Conservation (phyloP, 352 stramenopile genomes). For the Globisporangium perplexum region DNA sequence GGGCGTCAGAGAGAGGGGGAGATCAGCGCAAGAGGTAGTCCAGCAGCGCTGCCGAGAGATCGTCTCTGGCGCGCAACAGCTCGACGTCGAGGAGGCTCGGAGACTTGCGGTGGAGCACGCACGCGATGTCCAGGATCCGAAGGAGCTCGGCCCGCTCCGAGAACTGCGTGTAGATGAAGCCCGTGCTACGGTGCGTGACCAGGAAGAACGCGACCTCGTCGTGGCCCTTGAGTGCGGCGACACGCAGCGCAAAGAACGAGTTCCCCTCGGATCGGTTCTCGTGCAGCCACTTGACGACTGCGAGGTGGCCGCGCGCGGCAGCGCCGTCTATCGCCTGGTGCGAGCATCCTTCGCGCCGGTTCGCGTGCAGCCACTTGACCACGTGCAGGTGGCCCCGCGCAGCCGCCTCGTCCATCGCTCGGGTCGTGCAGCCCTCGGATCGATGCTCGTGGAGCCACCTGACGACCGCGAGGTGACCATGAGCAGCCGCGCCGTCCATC, state of each 20-base stretch:
- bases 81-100: background rate
- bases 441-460: background rate
- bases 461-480: background rate
- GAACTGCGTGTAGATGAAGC: background rate
- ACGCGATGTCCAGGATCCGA: background rate
- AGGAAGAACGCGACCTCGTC: background rate
- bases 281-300: constrained; percentile 1
- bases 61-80: background rate
- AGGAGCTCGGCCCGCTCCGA: background rate
- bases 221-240: background rate
- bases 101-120: background rate
- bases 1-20: too few species aligned
- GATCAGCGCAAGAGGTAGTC: background rate
- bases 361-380: background rate
- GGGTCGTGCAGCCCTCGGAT: background rate
- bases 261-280: background rate
- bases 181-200: background rate
- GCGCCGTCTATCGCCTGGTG: background rate
- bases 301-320: background rate
- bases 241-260: background rate
- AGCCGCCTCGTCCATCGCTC: background rate
- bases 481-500: background rate
- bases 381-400: background rate
- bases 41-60: background rate
- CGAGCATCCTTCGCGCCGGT: background rate